phyloP scores from a whole-genome alignment of 192 early-diverging fungal genomes.

The Neocallimastix lanati region DNA sequence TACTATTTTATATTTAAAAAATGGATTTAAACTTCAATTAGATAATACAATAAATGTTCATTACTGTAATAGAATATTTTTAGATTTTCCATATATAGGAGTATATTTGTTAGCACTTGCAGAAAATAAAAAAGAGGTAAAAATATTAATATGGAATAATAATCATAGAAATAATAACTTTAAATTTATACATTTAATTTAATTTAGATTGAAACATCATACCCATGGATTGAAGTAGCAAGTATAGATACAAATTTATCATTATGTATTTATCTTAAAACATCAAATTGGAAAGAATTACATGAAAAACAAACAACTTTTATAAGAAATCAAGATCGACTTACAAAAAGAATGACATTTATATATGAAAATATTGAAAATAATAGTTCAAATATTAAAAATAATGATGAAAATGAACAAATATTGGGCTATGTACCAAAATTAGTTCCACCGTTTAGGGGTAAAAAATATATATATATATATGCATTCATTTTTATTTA shows the following conservation, averaged over 20 bases:
- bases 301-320: background rate
- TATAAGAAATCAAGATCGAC: background rate
- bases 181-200: no score
- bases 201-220: background rate
- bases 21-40: background rate
- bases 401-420: background rate
- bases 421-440: background rate
- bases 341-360: background rate
- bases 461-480: background rate
- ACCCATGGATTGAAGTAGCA: background rate
- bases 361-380: background rate
- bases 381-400: background rate
- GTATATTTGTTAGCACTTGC: background rate
- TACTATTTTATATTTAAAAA: background rate
- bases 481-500: no score
- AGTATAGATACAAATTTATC: background rate
- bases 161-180: no score
- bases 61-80: background rate
- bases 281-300: background rate
- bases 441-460: background rate
- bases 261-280: background rate
- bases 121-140: background rate
- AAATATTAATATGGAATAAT: no score
- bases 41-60: background rate
- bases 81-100: background rate